Evolutionary conservation across 2,329 filamentous ascomycete genomes (phyloP), one percentile per base, ranked within the genome.

Genomic region (Beauveria bassiana): DNA sequence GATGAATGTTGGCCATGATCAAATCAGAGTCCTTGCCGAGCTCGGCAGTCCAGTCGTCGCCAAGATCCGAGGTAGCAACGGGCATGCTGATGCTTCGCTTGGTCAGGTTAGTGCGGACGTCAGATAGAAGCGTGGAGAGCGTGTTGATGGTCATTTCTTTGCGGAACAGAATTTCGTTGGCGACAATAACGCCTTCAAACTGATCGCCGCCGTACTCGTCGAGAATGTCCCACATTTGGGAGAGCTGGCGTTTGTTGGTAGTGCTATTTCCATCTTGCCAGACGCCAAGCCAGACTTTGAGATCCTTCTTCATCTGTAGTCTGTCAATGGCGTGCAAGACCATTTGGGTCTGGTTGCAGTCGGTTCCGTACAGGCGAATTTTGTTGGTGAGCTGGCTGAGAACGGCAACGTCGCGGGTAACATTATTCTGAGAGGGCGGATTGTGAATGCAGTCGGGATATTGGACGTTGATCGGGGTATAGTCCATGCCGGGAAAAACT

Each of bases 311-410:
- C 67, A 97, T 77, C 58, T 88, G 80, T 14, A 98, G 81, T 56
- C 82, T 82, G 62, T 90, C 80, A 67, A 98, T 88, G 22, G 93
- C 87, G 68, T 95, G 87, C 9, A 98, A 78, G 1, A 96, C 85
- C 89, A 98, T 95, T 73, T 96, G 85, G 0, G 93, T 98, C 75
- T 98, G 93, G 74, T 97, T 97, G 81, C 93, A 98, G 76, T 98
- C 93, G 14, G 91, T 98, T 55, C 93, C 93, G 72, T 98, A 98
- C 1, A 97, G 80, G 8, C 93, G 88, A 53, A 98, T 84, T 3
- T 86, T 87, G 71, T 96, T 93, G 63, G 92, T 96, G 49, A 98
- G 80, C 72, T 96, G 92, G 14, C 90, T 92, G 57, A 98, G 85
- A 10, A 97, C 87, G 1, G 95, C 93, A 62, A 97, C 79, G 71